Evolutionary conservation across 2,329 filamentous ascomycete genomes (phyloP), one percentile per base, ranked within the genome.

Genomic region (Teratosphaeria destructans): DNA sequence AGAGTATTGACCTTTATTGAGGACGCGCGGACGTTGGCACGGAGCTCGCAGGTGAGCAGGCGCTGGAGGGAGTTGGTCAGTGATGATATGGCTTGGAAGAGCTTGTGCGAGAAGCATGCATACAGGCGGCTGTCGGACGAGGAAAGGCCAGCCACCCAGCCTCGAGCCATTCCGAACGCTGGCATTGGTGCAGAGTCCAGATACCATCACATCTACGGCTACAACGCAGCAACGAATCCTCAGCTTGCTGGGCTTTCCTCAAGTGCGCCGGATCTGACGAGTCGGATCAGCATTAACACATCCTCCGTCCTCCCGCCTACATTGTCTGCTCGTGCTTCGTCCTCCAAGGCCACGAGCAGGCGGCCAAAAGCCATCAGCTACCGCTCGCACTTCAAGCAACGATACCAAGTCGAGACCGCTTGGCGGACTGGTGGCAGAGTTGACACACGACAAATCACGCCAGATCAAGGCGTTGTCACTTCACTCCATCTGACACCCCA

Each of bases 81-180:
- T 71, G 94, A 99, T 73, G 94, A 99, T 73, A 92, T 96, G 76
- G 95, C 94, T 0, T 99, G 94, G 94, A 96, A 96, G 78, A 90
- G 94, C 62, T 81, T 99, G 23, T 97, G 93, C 72, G 90, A 95
- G 65, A 96, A 96, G 75, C 93, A 96, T 73, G 91, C 94, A 62
- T 99, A 96, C 73, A 85, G 82, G 55, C 75, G 79, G 57, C 72
- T 81, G 56, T 80, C 81, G 75, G 74, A 80, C 63, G 75, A 78
- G 58, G 53, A 32, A 37, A 58, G 61, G 32, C 64, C 61, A 10
- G 56, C 62, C 2, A 63, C 66, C 27, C 57, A 61, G 11, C 59
- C 63, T 26, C 59, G 66, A 43, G 62, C 64, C 3, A 65, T 65
- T 52, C 66, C 62, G 12, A 59, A 55, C 32, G 57, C 65, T 32